Percentiles rank a stretch among this genome's conserved stretches.
Evolutionary conservation across 2,329 filamentous ascomycete genomes (phyloP).

Genomic region (Rhynchosporium graminicola): DNA sequence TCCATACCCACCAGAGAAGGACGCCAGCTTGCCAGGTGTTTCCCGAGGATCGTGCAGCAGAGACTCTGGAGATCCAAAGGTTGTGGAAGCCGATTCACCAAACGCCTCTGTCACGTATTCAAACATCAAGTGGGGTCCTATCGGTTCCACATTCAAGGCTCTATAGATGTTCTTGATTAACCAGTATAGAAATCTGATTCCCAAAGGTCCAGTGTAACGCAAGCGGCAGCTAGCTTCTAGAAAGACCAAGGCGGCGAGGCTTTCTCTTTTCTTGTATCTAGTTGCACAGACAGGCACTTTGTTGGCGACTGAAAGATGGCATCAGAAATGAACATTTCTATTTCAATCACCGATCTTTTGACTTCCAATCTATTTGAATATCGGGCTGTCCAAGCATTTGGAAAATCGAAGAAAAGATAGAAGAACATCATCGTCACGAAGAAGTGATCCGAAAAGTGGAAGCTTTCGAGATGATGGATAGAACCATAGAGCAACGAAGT

Average conservation of each 20-base stretch:
- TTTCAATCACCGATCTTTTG: background rate
- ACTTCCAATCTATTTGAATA: background rate
- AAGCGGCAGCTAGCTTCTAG: constrained; percentile 23
- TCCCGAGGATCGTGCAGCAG: constrained; percentile 56
- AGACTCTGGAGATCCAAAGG: constrained; percentile 52
- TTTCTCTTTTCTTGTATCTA: constrained; percentile 28
- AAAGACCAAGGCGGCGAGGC: constrained; percentile 21
- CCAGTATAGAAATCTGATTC: constrained; percentile 25
- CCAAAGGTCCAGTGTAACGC: constrained; percentile 9
- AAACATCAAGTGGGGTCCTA: constrained; percentile 41
- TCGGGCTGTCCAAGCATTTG: background rate
- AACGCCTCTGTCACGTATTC: constrained; percentile 47
- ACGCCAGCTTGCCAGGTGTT: constrained; percentile 49
- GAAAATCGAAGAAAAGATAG: background rate
- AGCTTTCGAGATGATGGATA: background rate
- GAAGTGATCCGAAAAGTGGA: too few relatives aligned
- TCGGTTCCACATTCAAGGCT: constrained; percentile 38
- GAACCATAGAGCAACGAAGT: too few relatives aligned
- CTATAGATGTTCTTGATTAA: constrained; percentile 27
- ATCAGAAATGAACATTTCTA: background rate
- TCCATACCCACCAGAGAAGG: constrained; percentile 55
- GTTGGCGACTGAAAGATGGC: background rate
- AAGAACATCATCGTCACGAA: too few relatives aligned
- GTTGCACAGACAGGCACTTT: constrained; percentile 11
- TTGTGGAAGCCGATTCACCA: constrained; percentile 50